Base-by-base conservation (phyloP, 768 basidiomycete genomes). In the Phanerochaete sordida region DNA sequence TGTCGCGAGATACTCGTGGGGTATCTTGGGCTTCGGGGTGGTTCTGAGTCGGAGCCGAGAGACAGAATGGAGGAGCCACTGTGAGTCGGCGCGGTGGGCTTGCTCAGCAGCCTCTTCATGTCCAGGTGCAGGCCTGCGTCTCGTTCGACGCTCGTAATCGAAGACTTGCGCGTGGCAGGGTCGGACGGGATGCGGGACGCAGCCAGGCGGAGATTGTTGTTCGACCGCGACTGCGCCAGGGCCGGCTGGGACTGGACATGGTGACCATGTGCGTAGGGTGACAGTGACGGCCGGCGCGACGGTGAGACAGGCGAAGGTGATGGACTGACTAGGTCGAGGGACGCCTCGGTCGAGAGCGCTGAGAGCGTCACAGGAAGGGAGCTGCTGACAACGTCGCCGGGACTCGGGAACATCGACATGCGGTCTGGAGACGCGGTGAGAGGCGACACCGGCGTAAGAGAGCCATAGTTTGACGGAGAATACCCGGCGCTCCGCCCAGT, bases 81-180 rank as follows among this genome's bases (percentile, higher is more conserved):
- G n/a, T 61, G 58, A 13, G 35, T 58, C 48, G 68, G 66, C 30
- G 45, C 61, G 3, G 69, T 66, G 15, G 70, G 70, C 62, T 72
- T 72, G 64, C 69, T 70, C 48, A 72, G 62, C 2, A 72, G 66
- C 2, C 70, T 64, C 50, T 72, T 72, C 49, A 72, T 63, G 53
- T 72, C 70, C 16, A 72, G 65, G 50, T 68, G 69, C 3, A 63
- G 56, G 52, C 62, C 58, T 8, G 68, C 65, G 26, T 68, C 69
- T 26, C 69, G 58, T 21, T 72, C 70, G 4, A 64, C 56, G 44
- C 62, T 62, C 3, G 60, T 59, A 3, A 52, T 64, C 1, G 70
- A 69, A 15, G 64, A 54, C 54, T 70, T 71, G 35, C 66, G 57
- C 0, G 67, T 60, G 2, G 50, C 21, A 2, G 62, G 54, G 21